phyloP scores from a whole-genome alignment of 352 stramenopile species.

The Aphanomyces stellatus region DNA sequence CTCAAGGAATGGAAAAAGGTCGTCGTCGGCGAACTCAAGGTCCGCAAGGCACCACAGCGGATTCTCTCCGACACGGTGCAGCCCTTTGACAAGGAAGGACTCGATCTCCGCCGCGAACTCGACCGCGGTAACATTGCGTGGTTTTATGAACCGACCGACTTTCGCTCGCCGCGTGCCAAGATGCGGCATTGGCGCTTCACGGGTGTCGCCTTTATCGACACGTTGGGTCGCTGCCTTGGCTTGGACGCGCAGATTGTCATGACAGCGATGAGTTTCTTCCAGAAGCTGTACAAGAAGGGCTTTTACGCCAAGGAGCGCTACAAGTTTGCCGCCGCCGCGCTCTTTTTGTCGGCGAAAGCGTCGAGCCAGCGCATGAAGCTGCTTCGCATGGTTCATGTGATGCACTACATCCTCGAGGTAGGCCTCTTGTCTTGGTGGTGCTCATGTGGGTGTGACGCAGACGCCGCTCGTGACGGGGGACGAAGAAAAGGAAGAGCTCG shows the following conservation, averaged over 20 bases:
- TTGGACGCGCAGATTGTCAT: constrained; percentile 60
- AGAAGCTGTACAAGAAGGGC: constrained; percentile 67
- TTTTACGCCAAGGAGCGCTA: constrained; percentile 73
- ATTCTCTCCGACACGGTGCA: background rate
- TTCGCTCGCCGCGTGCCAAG: constrained; percentile 45
- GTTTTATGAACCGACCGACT: constrained; percentile 58
- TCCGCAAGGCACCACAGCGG: constrained; percentile 36
- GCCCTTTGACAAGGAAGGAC: background rate
- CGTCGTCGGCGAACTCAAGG: constrained; percentile 58
- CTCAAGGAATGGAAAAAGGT: constrained; percentile 75
- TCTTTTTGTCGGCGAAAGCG: constrained; percentile 75
- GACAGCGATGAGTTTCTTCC: constrained; percentile 69
- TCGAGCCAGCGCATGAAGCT: constrained; percentile 84
- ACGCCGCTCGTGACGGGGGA: constrained; percentile 53
- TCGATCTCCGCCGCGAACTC: constrained; percentile 32
- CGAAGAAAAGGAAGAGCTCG: constrained; percentile 78
- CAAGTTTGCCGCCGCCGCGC: constrained; percentile 73
- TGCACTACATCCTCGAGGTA: constrained; percentile 74
- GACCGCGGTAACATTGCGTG: constrained; percentile 65
- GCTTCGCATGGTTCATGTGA: constrained; percentile 73
- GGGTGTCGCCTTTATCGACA: constrained; percentile 71
- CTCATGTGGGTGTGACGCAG: background rate
- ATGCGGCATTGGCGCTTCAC: constrained; percentile 82
- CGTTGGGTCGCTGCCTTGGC: constrained; percentile 52
- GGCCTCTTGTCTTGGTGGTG: background rate